These are phyloP conservation scores for Aspergillus neotritici DNA, from an alignment of 2,329 filamentous ascomycete genomes.

Conservation along the genomic window DNA sequence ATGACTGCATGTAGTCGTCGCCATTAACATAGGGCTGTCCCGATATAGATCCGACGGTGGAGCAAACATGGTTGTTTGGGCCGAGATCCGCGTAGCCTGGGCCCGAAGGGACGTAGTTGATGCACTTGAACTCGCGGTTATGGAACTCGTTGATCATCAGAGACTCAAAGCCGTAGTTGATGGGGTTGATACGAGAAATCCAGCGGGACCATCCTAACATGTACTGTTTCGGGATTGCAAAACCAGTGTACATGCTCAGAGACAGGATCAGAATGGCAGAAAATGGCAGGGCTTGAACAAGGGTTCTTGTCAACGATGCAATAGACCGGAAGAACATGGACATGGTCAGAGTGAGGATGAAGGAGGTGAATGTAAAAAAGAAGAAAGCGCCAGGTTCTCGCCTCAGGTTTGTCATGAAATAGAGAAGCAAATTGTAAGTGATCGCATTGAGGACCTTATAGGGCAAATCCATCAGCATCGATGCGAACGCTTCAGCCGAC, in stretches of 20 bases:
- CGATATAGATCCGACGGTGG: conserved; percentile 50
- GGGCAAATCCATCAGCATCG: conserved; percentile 46
- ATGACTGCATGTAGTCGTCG: conserved; percentile 49
- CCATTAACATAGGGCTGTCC: conserved; percentile 54
- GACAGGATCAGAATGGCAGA: conserved; percentile 42
- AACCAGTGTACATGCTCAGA: conserved; percentile 43
- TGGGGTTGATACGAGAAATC: conserved; percentile 72
- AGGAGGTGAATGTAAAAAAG: conserved; percentile 72
- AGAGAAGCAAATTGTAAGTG: conserved; percentile 68
- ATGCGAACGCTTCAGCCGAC: conserved; percentile 5
- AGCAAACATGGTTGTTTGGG: conserved; percentile 46
- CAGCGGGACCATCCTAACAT: conserved; percentile 75
- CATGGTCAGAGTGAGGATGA: conserved; percentile 66
- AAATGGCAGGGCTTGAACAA: conserved; percentile 50
- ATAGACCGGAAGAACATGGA: conserved; percentile 78
- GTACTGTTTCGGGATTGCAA: conserved; percentile 40
- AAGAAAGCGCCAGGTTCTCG: conserved; percentile 72
- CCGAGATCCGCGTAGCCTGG: conserved; percentile 32
- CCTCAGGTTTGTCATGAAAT: conserved; percentile 78
- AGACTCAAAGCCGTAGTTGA: conserved; percentile 71
- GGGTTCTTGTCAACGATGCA: conserved; percentile 63
- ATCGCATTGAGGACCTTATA: conserved; percentile 68
- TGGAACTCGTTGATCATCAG: conserved; percentile 80
- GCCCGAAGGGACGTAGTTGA: conserved; percentile 37
- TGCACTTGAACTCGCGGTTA: conserved; percentile 52